Evolutionary conservation across 805 yeast genomes (phyloP).

Genomic region (Millerozyma acaciae): DNA sequence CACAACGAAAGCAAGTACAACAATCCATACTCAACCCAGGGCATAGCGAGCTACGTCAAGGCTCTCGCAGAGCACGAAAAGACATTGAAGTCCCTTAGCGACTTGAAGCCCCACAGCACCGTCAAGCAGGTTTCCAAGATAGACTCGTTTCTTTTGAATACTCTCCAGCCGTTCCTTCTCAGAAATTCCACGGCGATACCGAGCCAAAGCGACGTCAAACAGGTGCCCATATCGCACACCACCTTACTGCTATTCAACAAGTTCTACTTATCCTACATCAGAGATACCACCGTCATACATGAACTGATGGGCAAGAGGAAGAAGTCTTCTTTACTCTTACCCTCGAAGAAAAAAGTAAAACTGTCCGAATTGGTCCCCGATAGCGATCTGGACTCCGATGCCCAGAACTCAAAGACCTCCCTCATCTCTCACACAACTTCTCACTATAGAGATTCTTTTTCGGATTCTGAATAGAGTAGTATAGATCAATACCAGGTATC

Average conservation of each 20-base stretch:
- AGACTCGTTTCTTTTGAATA: conserved; percentile 1
- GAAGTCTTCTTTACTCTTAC: background rate
- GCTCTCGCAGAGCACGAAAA: background rate
- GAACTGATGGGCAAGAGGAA: background rate
- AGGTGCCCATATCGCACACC: background rate
- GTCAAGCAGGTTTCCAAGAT: conserved; percentile 1
- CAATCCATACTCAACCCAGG: conserved; percentile 8
- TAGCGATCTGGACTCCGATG: conserved; percentile 2
- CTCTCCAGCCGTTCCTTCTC: conserved; percentile 3
- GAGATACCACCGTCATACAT: conserved; percentile 8
- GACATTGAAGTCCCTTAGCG: background rate
- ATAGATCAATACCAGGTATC: background rate
- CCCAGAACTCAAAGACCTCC: background rate
- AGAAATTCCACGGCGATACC: background rate
- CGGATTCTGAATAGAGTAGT: conserved; percentile 1
- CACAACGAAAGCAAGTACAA: conserved; percentile 9
- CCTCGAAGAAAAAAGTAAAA: conserved; percentile 3
- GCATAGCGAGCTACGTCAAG: conserved; percentile 3
- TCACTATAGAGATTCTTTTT: conserved; percentile 3
- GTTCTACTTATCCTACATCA: conserved; percentile 11
- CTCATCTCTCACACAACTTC: background rate
- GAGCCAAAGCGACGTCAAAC: background rate
- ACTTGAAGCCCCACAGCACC: background rate
- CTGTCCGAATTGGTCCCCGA: conserved; percentile 6
- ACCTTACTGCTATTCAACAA: conserved; percentile 10